phyloP scores from a whole-genome alignment of 2,329 filamentous ascomycete genomes.

The Tolypocladium cylindrosporum region DNA sequence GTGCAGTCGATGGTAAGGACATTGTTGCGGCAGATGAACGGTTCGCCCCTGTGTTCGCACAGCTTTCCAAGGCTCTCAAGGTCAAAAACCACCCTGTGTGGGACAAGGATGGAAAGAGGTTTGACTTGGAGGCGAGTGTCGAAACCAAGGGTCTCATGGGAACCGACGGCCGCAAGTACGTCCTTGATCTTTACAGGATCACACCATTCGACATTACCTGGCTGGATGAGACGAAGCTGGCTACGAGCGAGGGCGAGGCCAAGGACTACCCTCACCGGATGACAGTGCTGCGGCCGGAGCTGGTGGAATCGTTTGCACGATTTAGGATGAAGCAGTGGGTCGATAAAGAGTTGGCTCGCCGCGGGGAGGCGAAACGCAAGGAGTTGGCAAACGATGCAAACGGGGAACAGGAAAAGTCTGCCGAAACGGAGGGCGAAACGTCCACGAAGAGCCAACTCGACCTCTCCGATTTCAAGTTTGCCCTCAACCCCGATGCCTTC shows the following conservation, averaged over 20 bases:
- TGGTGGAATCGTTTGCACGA: slow-evolving; percentile 79
- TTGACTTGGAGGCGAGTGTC: slow-evolving; percentile 89
- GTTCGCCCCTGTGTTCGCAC: slow-evolving; percentile 75
- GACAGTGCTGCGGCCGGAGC: slow-evolving; percentile 83
- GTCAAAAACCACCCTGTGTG: slow-evolving; percentile 95
- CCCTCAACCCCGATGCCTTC: slow-evolving; percentile 91
- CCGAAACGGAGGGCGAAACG: slow-evolving; percentile 25
- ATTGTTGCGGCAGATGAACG: slow-evolving; percentile 83
- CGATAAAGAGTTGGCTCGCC: slow-evolving; percentile 62
- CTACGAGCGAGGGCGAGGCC: slow-evolving; percentile 29
- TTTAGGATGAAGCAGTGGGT: slow-evolving; percentile 85
- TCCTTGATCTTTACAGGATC: slow-evolving; percentile 91
- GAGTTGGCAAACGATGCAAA: slow-evolving; percentile 23
- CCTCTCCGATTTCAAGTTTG: slow-evolving; percentile 75
- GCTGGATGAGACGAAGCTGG: slow-evolving; percentile 64
- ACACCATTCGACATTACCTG: slow-evolving; percentile 85
- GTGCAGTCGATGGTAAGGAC: slow-evolving; percentile 94
- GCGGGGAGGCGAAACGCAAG: slow-evolving; percentile 26
- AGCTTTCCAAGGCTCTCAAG: slow-evolving; percentile 80
- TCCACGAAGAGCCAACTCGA: slow-evolving; percentile 56
- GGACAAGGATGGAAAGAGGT: slow-evolving; percentile 89
- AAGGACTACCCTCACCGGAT: slow-evolving; percentile 83
- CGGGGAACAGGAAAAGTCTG: slow-evolving; percentile 21
- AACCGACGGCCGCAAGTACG: slow-evolving; percentile 92
- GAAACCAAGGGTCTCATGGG: slow-evolving; percentile 97